Conservation (phyloP, 2,329 filamentous ascomycete species). For the Colletotrichum lentis region DNA sequence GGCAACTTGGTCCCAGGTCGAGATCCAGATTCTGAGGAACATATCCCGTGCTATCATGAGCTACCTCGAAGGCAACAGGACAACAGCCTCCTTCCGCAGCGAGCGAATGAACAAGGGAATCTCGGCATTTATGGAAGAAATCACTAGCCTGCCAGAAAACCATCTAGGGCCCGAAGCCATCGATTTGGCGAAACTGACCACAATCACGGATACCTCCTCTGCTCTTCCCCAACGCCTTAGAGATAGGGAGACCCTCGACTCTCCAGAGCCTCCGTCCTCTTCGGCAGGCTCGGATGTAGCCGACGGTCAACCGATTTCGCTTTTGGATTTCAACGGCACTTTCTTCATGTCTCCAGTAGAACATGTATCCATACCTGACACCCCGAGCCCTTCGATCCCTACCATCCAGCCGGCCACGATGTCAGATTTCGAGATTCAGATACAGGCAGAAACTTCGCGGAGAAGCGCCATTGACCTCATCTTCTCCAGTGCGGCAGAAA, state of each 20-base stretch:
- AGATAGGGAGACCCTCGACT: neutral
- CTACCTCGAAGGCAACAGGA: conserved; percentile 42
- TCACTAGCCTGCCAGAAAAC: conserved; percentile 35
- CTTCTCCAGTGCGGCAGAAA: conserved; percentile 54
- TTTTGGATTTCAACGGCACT: neutral
- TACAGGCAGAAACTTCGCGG: neutral
- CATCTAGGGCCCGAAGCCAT: neutral
- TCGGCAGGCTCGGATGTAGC: neutral
- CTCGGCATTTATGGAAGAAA: conserved; percentile 47
- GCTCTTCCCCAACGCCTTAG: neutral
- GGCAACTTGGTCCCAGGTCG: conserved; percentile 41
- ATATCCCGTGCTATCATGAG: conserved; percentile 48
- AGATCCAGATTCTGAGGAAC: conserved; percentile 41
- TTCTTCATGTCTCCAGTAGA: neutral
- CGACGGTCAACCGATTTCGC: neutral
- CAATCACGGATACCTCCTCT: neutral
- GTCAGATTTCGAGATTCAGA: conserved; percentile 5
- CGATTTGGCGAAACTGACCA: neutral
- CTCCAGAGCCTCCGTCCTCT: neutral
- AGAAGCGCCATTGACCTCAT: conserved; percentile 34
- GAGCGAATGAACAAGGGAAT: conserved; percentile 50
- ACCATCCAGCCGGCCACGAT: conserved; percentile 31
- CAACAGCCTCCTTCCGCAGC: conserved; percentile 38
- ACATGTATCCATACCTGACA: neutral
- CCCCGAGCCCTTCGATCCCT: neutral